Evolutionary conservation across 2,329 filamentous ascomycete genomes (phyloP), one percentile per base, ranked within the genome.

Genomic region (Fusarium sterilihyphosum): DNA sequence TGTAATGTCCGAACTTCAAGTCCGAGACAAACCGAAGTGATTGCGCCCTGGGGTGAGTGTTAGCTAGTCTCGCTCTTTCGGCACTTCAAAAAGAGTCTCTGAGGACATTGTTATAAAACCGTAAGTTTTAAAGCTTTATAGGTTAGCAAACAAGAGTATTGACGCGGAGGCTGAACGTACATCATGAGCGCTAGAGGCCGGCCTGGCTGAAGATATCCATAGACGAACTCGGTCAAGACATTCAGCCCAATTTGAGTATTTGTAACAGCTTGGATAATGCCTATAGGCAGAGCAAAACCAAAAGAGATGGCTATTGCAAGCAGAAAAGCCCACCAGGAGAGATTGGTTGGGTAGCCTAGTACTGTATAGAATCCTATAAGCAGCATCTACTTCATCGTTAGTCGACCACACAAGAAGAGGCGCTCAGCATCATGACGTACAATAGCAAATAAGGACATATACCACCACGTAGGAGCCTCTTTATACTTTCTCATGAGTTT

Each of bases 191-290:
- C 92, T 62, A 94, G 83, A 0, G 93, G 92, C 11, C 88, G 84
- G 6, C 93, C 93, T 0, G 92, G 92, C 71, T 93, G 91, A 77
- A 94, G 92, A 77, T 94, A 94, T 3, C 93, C 93, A 67, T 91
- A 90, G 8, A 95, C 84, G 73, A 94, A 93, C 82, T 94, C 92
- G 2, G 92, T 93, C 71, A 94, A 84, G 33, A 95, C 92, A 71
- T 94, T 94, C 41, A 94, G 84, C 4, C 91, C 92, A 43, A 94
- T 91, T 83, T 93, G 85, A 80, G 92, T 91, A 78, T 93, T 91
- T 8, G 92, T 92, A 9, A 91, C 86, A 43, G 91, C 92, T 77
- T 93, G 88, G 40, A 94, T 89, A 67, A 94, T 93, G 46, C 90
- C 90, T 53, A 91, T 91, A 1, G 92, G 92, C 18, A 94, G 82